phyloP scores from a whole-genome alignment of 2,329 filamentous ascomycete species.

The Botrytis hyacinthi region DNA sequence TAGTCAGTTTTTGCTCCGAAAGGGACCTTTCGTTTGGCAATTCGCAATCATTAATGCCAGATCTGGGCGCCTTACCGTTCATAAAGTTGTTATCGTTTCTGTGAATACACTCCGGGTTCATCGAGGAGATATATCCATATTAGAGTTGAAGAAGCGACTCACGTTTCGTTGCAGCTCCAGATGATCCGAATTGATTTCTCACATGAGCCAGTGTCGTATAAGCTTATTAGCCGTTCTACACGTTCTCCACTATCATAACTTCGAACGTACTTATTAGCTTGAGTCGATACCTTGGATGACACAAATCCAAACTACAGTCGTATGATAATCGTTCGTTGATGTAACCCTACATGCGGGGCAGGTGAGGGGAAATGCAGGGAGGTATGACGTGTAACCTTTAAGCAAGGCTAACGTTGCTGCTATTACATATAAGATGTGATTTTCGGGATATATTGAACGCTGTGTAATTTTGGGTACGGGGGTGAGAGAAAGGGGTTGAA shows the following conservation, averaged over 20 bases:
- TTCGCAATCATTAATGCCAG: neutral
- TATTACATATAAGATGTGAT: neutral
- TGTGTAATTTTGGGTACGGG: neutral
- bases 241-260: neutral
- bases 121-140: neutral
- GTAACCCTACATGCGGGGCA: neutral
- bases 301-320: accelerated
- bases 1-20: neutral
- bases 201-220: neutral
- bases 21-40: neutral
- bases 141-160: too few species aligned
- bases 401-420: neutral
- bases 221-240: neutral
- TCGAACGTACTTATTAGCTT: accelerated
- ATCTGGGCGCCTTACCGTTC: accelerated
- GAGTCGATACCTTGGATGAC: neutral
- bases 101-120: accelerated
- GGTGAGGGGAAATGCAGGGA: neutral
- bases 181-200: neutral
- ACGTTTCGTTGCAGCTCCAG: neutral
- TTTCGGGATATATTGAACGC: neutral
- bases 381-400: neutral
- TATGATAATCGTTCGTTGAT: neutral
- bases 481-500: neutral
- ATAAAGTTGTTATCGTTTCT: accelerated